Evolutionary conservation across 2,329 filamentous ascomycete species (phyloP).

Genomic region (Kalaharituber pfeilii): DNA sequence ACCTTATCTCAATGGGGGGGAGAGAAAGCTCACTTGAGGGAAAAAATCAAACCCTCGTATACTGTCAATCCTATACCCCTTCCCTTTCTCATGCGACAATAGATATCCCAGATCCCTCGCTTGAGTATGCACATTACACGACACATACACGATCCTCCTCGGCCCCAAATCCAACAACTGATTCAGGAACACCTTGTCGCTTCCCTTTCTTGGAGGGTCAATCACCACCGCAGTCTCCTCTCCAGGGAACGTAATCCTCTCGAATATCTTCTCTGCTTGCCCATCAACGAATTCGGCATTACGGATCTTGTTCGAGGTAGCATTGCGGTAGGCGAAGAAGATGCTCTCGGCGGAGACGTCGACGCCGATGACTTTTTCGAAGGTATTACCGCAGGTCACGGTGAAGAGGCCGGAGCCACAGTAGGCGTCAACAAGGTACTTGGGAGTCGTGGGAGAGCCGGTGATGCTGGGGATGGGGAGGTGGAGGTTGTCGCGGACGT

Average conservation of each 20-base stretch:
- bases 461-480: constrained; percentile 25
- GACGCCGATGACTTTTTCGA: constrained; percentile 41
- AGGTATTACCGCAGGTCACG: constrained; percentile 64
- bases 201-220: constrained; percentile 91
- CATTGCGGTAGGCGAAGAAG: constrained; percentile 60
- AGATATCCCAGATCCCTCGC: constrained; percentile 79
- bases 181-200: constrained; percentile 63
- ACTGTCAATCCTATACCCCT: constrained; percentile 70
- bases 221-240: constrained; percentile 85
- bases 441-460: constrained; percentile 35
- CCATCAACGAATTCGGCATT: constrained; percentile 76
- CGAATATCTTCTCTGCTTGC: constrained; percentile 71
- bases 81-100: constrained; percentile 46
- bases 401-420: constrained; percentile 95
- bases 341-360: constrained; percentile 74
- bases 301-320: constrained; percentile 53
- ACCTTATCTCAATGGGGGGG: neutral
- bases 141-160: constrained; percentile 73
- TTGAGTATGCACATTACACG: constrained; percentile 96
- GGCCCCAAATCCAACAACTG: constrained; percentile 69
- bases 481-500: constrained; percentile 21
- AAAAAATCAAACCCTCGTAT: constrained; percentile 93
- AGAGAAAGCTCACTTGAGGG: constrained; percentile 40
- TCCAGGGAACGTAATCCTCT: constrained; percentile 51
- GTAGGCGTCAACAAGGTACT: constrained; percentile 92